These are phyloP conservation scores for Xylaria grammica DNA, from an alignment of 495 filamentous ascomycete genomes.

Conservation along the genomic window DNA sequence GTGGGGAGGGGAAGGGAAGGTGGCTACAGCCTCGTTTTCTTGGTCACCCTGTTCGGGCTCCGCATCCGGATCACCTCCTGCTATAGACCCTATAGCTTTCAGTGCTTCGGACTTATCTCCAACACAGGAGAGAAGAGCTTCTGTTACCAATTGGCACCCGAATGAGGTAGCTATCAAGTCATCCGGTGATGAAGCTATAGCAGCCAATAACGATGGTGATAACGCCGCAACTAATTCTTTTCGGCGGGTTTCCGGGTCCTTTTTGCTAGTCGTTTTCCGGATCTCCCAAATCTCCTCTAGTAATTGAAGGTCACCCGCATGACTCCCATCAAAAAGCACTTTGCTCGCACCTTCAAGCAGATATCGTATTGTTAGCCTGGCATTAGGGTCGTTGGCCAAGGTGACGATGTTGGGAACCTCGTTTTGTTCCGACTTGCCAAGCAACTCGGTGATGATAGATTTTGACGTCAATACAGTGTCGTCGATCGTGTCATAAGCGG, in stretches of 20 bases:
- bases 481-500: constrained; percentile 88
- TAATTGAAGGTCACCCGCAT: constrained; percentile 65
- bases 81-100: constrained; percentile 71
- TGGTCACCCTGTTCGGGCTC: constrained; percentile 48
- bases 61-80: constrained; percentile 61
- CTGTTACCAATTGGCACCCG: constrained; percentile 83
- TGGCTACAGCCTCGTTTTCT: constrained; percentile 16
- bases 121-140: constrained; percentile 76
- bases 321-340: constrained; percentile 66
- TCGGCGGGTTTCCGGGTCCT: constrained; percentile 75
- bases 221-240: constrained; percentile 75
- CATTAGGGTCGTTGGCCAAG: constrained; percentile 69
- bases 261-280: constrained; percentile 84
- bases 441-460: constrained; percentile 79
- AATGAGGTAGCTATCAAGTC: constrained; percentile 74
- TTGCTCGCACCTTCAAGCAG: constrained; percentile 75
- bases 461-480: constrained; percentile 90
- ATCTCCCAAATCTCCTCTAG: constrained; percentile 77
- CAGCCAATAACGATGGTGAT: constrained; percentile 68
- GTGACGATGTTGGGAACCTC: constrained; percentile 66
- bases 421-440: constrained; percentile 67
- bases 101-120: constrained; percentile 75
- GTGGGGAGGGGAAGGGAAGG: constrained; percentile 41
- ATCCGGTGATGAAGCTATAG: constrained; percentile 69
- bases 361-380: constrained; percentile 81